Base-by-base conservation (phyloP, 2,329 filamentous ascomycete species). In the Penicillium crustosum region DNA sequence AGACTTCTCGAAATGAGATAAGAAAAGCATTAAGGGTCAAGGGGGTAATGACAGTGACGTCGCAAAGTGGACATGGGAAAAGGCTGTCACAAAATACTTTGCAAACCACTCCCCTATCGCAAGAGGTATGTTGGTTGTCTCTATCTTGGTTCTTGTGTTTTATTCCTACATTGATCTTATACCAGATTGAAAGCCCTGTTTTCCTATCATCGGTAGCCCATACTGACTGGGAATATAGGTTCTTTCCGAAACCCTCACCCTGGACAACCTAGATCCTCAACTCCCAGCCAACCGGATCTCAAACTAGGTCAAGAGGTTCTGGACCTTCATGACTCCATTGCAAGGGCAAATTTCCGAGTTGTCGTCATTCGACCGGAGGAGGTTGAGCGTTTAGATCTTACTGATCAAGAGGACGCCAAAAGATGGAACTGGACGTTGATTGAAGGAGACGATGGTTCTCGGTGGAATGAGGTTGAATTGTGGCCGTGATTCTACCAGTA, bases 21-120 rank as follows among this genome's bases (percentile, higher is more conserved):
- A 87, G 57, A 83, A 88, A 68, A 75, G 78, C 21, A 64, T 75
- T 63, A 83, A 88, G 71, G 77, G 73, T 12, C 64, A 75, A 31
- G 76, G 79, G 33, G 9, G 65, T 6, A 35, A 55, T 2, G 65
- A 67, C 27, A 66, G 70, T 7, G 70, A 70, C 1, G 15, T 44
- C 1, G 45, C 71, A 17, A 75, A 79, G 1, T 96, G 92, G 91
- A 89, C 84, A 65, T 97, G 91, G 88, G 78, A 78, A 47, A 88
- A 81, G 61, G 92, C 96, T 76, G 75, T 97, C 38, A 92, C 90
- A 50, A 90, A 85, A 49, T 90, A 94, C 73, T 97, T 97, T 83
- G 93, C 91, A 21, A 97, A 97, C 73, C 77, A 94, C 66, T 88
- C 85, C 64, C 93, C 93, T 7, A 78, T 81, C 1, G 91, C 96